Conservation (phyloP, 2,329 filamentous ascomycete genomes). For the Sporothrix euskadiensis region DNA sequence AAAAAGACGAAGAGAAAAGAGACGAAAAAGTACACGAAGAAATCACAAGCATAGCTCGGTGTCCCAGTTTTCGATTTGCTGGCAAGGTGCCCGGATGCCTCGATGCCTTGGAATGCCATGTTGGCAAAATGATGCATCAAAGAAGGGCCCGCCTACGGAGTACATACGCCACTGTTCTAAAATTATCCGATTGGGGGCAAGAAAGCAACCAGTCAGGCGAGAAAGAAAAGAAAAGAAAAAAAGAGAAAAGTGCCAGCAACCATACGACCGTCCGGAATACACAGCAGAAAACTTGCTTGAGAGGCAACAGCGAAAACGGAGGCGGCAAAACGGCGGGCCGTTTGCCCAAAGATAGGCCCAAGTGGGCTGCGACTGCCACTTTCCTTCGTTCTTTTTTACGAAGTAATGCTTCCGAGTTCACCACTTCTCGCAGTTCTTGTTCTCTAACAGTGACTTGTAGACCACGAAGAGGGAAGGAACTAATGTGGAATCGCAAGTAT, state of each 20-base stretch:
- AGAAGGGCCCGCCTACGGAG: not conserved
- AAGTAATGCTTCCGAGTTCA: not conserved
- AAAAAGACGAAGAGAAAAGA: not conserved
- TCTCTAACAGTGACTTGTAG: not conserved
- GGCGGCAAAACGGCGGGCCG: slow-evolving; percentile 10
- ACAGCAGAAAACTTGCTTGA: not conserved
- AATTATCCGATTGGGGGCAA: slow-evolving; percentile 8
- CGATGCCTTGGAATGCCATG: slow-evolving; percentile 7
- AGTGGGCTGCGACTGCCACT: not conserved
- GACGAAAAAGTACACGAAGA: not conserved
- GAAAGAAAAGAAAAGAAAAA: not conserved
- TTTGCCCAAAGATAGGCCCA: not conserved
- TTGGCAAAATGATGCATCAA: slow-evolving; percentile 8
- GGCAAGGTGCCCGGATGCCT: not conserved
- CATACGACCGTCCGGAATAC: not conserved
- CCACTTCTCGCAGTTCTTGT: not conserved
- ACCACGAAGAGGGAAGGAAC: not conserved
- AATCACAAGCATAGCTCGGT: not conserved
- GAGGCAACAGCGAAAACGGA: not conserved
- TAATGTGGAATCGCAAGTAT: not conserved
- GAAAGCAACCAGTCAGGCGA: not conserved
- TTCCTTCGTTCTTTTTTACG: not conserved
- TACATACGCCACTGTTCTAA: slow-evolving; percentile 2
- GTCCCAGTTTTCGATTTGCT: not conserved
- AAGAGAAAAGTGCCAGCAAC: not conserved